phyloP scores from a whole-genome alignment of 2,329 filamentous ascomycete genomes.

The Chrysosporium queenslandicum region DNA sequence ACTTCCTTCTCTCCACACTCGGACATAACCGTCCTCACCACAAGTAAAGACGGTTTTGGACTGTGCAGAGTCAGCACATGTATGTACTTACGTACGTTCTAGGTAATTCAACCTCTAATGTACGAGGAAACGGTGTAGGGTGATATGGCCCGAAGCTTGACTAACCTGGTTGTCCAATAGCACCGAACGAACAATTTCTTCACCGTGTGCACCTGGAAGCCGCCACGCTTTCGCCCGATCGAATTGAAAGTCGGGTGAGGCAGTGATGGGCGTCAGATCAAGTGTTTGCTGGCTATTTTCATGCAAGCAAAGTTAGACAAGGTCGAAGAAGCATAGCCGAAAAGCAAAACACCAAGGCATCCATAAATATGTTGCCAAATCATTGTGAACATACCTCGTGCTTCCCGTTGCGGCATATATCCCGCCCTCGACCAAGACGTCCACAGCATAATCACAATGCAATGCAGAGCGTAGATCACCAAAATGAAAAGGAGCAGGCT shows the following conservation, averaged over 20 bases:
- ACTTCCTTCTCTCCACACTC: slow-evolving; percentile 26
- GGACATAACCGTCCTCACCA: slow-evolving; percentile 38
- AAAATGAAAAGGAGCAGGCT: slow-evolving; percentile 40
- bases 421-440: slow-evolving; percentile 40
- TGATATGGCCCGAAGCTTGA: slow-evolving; percentile 8
- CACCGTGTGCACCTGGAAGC: slow-evolving; percentile 40
- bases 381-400: slow-evolving; percentile 36
- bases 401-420: slow-evolving; percentile 41
- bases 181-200: slow-evolving; percentile 40
- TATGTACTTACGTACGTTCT: neutral
- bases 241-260: slow-evolving; percentile 31
- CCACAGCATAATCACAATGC: slow-evolving; percentile 50
- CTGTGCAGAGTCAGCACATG: slow-evolving; percentile 19
- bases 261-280: slow-evolving; percentile 34
- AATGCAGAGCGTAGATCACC: slow-evolving; percentile 49
- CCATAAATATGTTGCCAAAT: neutral
- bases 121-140: neutral
- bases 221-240: slow-evolving; percentile 34
- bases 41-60: slow-evolving; percentile 36
- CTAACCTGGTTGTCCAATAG: slow-evolving; percentile 37
- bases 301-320: neutral
- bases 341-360: slow-evolving; percentile 1
- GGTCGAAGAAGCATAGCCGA: slow-evolving; percentile 5
- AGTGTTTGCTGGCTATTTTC: slow-evolving; percentile 31
- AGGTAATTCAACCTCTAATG: neutral